Evolutionary conservation across 129 eudicot species (phyloP), one percentile per base, ranked within the genome.

Genomic region (Helichrysum umbraculigerum): DNA sequence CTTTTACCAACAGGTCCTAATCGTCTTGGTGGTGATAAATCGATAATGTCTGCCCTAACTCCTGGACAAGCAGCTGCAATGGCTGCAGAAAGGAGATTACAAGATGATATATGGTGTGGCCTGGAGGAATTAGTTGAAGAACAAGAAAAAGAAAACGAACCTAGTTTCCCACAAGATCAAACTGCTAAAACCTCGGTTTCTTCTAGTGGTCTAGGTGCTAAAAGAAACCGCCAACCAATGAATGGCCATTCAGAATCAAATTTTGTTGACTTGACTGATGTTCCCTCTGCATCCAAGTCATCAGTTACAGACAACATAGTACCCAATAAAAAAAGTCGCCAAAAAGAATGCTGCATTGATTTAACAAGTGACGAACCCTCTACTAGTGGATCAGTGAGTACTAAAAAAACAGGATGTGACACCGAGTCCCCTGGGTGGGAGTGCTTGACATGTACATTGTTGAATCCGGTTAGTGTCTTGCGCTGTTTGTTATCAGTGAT

Each of bases 31-130:
- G 98, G 98, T 62, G 97, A 94, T 81, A 84, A 79, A 29, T 80
- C 88, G 44, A 80, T 91, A 37, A 94, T 78, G 97, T 76, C 80
- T 79, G 86, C 93, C 17, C 84, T 94, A 52, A 88, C 78, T 76
- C 97, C 98, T 7, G 73, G 73, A 7, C 97, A 94, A 87, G 98
- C 98, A 54, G 98, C 98, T 82, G 97, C 96, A 52, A 91, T 94
- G 98, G 98, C 98, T 81, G 98, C 98, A n/a, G 97, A 91, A 81
- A 86, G 98, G 87, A 91, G 98, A 78, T 70, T 85, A 7, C 90
- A 75, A 72, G 97, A 91, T 81, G 93, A 94, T 60, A 32, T 87
- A 66, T 94, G 98, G 98, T 94, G 98, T 87, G 96, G 89, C 21
- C 82, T 90, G 4, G 87, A 83, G 77, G 88, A 85, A 66, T 9